These are phyloP conservation scores for Phaeomoniella chlamydospora DNA, from an alignment of 2,329 filamentous ascomycete species.

Conservation along the genomic window DNA sequence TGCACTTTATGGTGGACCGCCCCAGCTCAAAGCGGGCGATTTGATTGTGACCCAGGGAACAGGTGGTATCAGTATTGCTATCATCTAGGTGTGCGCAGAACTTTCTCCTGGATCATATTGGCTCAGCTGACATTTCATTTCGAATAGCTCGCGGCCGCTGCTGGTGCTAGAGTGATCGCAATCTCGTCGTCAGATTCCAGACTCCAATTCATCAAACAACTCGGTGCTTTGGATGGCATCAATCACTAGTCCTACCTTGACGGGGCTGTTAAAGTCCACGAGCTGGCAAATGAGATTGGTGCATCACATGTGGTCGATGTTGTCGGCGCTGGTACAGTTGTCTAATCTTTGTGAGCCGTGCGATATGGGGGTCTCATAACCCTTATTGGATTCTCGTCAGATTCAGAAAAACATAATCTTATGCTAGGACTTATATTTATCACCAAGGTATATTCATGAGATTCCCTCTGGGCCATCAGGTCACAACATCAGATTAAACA, in stretches of 20 bases:
- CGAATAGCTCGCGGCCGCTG: not conserved
- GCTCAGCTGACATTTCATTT: not conserved
- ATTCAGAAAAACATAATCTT: not conserved
- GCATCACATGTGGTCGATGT: not conserved
- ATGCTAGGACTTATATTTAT: not conserved
- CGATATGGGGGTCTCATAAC: not conserved
- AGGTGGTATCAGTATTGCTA: not conserved
- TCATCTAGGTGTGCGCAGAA: not conserved
- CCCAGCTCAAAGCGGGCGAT: not conserved
- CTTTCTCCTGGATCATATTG: not conserved
- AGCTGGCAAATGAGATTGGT: not conserved
- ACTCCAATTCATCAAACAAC: not conserved
- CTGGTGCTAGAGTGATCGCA: not conserved
- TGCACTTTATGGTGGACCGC: not conserved
- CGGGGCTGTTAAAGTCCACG: not conserved
- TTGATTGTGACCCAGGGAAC: not conserved
- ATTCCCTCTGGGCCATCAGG: no score
- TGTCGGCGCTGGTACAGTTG: not conserved
- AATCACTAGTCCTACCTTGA: not conserved
- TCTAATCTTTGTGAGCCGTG: not conserved
- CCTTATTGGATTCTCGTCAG: not conserved
- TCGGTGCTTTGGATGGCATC: not conserved
- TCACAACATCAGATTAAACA: no score
- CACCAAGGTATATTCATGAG: no score
- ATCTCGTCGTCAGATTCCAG: not conserved